Evolutionary conservation across 2,329 filamentous ascomycete genomes (phyloP), one percentile per base, ranked within the genome.

Genomic region (Macroventuria anomochaeta): DNA sequence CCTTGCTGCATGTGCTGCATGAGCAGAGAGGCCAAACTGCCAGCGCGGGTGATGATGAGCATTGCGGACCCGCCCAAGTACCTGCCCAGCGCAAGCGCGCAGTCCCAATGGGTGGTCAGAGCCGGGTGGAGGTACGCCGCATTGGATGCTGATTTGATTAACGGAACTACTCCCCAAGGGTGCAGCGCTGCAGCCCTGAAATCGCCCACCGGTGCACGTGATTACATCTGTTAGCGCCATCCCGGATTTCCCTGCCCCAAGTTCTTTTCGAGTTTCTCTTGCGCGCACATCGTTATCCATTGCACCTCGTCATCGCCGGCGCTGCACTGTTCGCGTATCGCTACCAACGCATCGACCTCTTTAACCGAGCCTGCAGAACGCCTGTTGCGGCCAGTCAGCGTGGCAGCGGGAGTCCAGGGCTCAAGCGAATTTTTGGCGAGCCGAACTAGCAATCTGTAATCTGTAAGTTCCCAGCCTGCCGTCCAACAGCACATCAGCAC

Each of bases 401-500:
- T 57, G 49, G 49, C 50, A 57, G 49, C 55, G 55, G 55, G 50
- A 40, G 37, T 15, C 21, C 50, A 52, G 48, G 42, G 50, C 50
- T 33, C 54, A 60, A 63, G 61, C 61, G 61, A 44, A 62, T 17
- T 37, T 53, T 53, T 53, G 42, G 49, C 49, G 42, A 48, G 23
- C 47, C 36, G 32, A 43, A 39, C 43, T 48, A 46, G 32, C 31
- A 17, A 38, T 38, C 32, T 38, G 41, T 25, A n/a, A 38, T 52
- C 20, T 40, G 36, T 41, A 46, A 36, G 42, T 53, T 28, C 38
- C 43, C 38, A 38, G 29, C 17, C 20, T 23, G 31, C 34, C 34
- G n/a, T 48, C 42, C 49, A 39, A 25, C 29, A 42, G 51, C 42
- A 25, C 38, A 25, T 13, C 28, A 23, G 50, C 37, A 39, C 36